Evolutionary conservation across 208 protist species (phyloP).

Genomic region (Leishmania amazonensis): DNA sequence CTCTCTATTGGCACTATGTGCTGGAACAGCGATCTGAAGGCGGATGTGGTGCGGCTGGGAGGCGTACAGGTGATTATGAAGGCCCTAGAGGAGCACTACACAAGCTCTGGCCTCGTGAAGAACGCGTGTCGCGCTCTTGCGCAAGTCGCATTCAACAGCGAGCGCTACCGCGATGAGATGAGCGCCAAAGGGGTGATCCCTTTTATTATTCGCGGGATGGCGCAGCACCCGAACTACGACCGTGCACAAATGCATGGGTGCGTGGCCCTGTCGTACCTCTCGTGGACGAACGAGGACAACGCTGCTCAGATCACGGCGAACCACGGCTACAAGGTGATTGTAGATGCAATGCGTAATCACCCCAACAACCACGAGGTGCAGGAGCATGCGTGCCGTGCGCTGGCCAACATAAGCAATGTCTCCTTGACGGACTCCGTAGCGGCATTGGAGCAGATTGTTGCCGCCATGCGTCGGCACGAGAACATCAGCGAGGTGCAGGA

Average conservation of each 20-base stretch:
- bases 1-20: slow-evolving; percentile 92
- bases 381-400: slow-evolving; percentile 86
- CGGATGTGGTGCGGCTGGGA: slow-evolving; percentile 79
- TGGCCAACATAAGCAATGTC: slow-evolving; percentile 87
- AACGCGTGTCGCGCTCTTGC: slow-evolving; percentile 90
- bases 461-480: slow-evolving; percentile 83
- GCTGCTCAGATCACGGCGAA: slow-evolving; percentile 80
- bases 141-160: slow-evolving; percentile 91
- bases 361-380: slow-evolving; percentile 88
- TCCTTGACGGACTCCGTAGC: slow-evolving; percentile 52
- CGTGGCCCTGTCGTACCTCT: slow-evolving; percentile 91
- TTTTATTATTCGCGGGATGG: slow-evolving; percentile 88
- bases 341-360: slow-evolving; percentile 90
- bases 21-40: slow-evolving; percentile 92
- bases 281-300: slow-evolving; percentile 88
- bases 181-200: slow-evolving; percentile 82
- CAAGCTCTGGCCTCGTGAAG: slow-evolving; percentile 81
- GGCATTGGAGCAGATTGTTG: slow-evolving; percentile 81
- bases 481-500: slow-evolving; percentile 86
- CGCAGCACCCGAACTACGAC: slow-evolving; percentile 84
- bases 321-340: slow-evolving; percentile 79
- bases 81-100: slow-evolving; percentile 81
- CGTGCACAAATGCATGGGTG: slow-evolving; percentile 91
- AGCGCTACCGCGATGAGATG: slow-evolving; percentile 89
- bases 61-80: slow-evolving; percentile 86